phyloP scores from a whole-genome alignment of 2,329 filamentous ascomycete species.

The Hypomyces perniciosus region DNA sequence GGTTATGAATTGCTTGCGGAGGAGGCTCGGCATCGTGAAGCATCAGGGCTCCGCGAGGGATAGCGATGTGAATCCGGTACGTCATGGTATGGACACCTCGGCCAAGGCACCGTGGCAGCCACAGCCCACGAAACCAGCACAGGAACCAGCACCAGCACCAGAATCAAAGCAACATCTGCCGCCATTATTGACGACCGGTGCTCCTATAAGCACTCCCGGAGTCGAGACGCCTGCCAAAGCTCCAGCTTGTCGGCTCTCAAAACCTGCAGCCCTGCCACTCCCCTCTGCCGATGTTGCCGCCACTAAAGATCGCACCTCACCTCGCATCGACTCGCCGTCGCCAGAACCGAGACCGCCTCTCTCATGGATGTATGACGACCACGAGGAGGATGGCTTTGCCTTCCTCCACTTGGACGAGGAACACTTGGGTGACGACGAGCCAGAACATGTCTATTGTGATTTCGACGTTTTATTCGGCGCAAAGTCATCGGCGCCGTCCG shows the following conservation, averaged over 20 bases:
- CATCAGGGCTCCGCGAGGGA: slow-evolving; percentile 27
- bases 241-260: slow-evolving; percentile 22
- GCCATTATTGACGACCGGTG: background rate
- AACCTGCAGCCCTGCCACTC: slow-evolving; percentile 24
- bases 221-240: slow-evolving; percentile 15
- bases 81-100: slow-evolving; percentile 17
- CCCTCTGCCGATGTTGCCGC: slow-evolving; percentile 22
- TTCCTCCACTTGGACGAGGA: slow-evolving; percentile 43
- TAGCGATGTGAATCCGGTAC: slow-evolving; percentile 20
- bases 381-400: slow-evolving; percentile 42
- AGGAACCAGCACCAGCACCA: slow-evolving; percentile 17
- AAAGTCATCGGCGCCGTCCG: slow-evolving; percentile 12
- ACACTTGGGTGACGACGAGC: slow-evolving; percentile 41
- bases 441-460: slow-evolving; percentile 49
- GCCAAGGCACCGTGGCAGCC: slow-evolving; percentile 19
- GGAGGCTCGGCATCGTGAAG: slow-evolving; percentile 31
- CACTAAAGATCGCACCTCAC: slow-evolving; percentile 23
- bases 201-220: background rate
- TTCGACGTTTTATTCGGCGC: slow-evolving; percentile 38
- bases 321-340: slow-evolving; percentile 27
- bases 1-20: slow-evolving; percentile 56
- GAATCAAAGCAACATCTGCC: slow-evolving; percentile 13
- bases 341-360: slow-evolving; percentile 28
- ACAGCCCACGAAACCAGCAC: slow-evolving; percentile 17
- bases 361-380: slow-evolving; percentile 22